Percentiles rank a stretch among this genome's conserved stretches.
phyloP scores from a whole-genome alignment of 148 eudicot genomes.

The Suaeda aralocaspica region DNA sequence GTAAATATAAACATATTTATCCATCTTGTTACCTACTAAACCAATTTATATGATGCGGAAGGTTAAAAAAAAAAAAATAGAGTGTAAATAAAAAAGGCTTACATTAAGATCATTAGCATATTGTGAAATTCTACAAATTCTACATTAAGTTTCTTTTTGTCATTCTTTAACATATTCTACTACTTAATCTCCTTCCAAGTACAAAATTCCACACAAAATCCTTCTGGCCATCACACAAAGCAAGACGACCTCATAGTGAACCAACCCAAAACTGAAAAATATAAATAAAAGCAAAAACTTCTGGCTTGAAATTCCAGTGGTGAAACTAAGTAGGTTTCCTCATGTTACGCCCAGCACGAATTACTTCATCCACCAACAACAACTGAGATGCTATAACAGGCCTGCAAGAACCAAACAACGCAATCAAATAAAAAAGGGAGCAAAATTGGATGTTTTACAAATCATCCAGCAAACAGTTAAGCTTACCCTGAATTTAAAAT shows the following conservation, averaged over 20 bases:
- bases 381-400: conserved; percentile 92
- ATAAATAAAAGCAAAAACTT: conserved; percentile 1
- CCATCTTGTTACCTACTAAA: too few relatives aligned
- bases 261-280: background rate
- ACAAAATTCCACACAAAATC: conserved; percentile 14
- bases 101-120: too few relatives aligned
- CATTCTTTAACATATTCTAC: conserved; percentile 2
- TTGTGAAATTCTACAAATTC: background rate
- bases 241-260: conserved; percentile 3
- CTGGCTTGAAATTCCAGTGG: background rate
- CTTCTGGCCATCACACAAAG: conserved; percentile 13
- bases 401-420: conserved; percentile 38
- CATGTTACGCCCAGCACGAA: conserved; percentile 98
- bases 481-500: conserved; percentile 83
- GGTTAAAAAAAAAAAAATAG: too few relatives aligned
- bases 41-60: too few relatives aligned
- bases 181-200: conserved; percentile 8
- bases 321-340: conserved; percentile 69
- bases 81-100: too few relatives aligned
- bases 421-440: background rate
- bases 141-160: background rate
- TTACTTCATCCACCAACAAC: conserved; percentile 94
- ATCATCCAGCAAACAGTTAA: background rate
- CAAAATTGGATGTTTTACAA: background rate
- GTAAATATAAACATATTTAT: too few relatives aligned